phyloP scores from a whole-genome alignment of 148 eudicot species.

The Tetragonia tetragonoides region DNA sequence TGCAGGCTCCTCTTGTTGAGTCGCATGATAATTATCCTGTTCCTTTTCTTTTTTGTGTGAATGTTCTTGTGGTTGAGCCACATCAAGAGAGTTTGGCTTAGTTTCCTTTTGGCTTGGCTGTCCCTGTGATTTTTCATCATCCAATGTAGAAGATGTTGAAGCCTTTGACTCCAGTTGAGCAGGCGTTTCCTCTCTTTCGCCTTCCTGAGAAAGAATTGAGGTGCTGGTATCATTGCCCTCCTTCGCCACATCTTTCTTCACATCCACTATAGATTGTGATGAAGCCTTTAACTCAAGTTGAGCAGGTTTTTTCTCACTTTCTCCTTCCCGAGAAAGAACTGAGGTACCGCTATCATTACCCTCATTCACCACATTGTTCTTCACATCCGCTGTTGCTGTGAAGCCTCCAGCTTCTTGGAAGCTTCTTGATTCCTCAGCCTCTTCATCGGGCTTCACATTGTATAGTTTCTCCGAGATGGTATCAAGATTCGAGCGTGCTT shows the following conservation, averaged over 20 bases:
- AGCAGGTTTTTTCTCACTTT: constrained; percentile 3
- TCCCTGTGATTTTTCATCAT: neutral
- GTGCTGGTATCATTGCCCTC: constrained; percentile 5
- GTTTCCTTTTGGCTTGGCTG: constrained; percentile 7
- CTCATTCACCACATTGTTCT: constrained; percentile 1
- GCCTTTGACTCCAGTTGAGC: constrained; percentile 6
- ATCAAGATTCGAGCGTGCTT: constrained; percentile 43
- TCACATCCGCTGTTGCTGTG: constrained; percentile 13
- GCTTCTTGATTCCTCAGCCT: constrained; percentile 25
- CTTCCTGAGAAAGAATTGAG: constrained; percentile 18
- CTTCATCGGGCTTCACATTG: constrained; percentile 54
- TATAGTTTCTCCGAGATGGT: constrained; percentile 49
- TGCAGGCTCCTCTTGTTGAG: constrained; percentile 18
- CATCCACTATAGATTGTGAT: constrained; percentile 4
- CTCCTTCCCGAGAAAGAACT: constrained; percentile 13
- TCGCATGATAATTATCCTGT: neutral
- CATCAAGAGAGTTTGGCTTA: constrained; percentile 1
- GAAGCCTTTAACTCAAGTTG: neutral
- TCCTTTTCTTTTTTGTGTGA: constrained; percentile 18
- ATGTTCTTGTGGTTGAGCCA: constrained; percentile 9
- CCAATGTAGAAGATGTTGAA: neutral
- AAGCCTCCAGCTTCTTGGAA: constrained; percentile 5
- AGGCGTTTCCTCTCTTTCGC: neutral
- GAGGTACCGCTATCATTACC: constrained; percentile 11
- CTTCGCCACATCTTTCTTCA: constrained; percentile 5